Conservation (phyloP, 106 monocot species). For the Allium fistulosum region DNA sequence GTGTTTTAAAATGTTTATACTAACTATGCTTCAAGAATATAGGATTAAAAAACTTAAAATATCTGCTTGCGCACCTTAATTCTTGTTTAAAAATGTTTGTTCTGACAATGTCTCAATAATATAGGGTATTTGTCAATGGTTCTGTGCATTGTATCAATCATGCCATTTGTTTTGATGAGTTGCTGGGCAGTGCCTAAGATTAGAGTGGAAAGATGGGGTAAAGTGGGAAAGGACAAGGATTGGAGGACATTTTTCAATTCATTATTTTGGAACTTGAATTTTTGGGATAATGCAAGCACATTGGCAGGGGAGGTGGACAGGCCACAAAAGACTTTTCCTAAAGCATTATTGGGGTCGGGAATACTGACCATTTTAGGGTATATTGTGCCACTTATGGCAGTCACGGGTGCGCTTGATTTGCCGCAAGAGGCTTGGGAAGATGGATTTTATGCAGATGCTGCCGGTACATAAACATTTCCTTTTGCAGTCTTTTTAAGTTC, state of each 20-base stretch:
- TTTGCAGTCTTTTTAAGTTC: too few relatives aligned
- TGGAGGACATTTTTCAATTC: slow-evolving; percentile 80
- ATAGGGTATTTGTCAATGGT: slow-evolving; percentile 42
- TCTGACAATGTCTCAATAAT: too few relatives aligned
- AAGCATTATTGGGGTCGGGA: slow-evolving; percentile 52
- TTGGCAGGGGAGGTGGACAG: slow-evolving; percentile 79
- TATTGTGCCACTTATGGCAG: slow-evolving; percentile 67
- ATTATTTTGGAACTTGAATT: slow-evolving; percentile 85
- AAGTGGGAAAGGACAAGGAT: slow-evolving; percentile 22
- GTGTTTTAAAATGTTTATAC: too few relatives aligned
- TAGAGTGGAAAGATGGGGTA: slow-evolving; percentile 39
- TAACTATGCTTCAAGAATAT: too few relatives aligned
- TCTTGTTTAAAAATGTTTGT: too few relatives aligned
- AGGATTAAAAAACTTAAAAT: background rate
- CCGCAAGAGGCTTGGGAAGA: slow-evolving; percentile 45
- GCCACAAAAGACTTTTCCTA: slow-evolving; percentile 61
- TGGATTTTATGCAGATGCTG: slow-evolving; percentile 74
- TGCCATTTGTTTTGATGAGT: slow-evolving; percentile 55
- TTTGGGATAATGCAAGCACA: slow-evolving; percentile 85
- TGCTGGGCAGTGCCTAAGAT: slow-evolving; percentile 39
- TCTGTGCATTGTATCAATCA: slow-evolving; percentile 41
- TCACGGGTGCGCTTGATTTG: slow-evolving; percentile 45
- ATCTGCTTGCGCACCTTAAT: too few relatives aligned
- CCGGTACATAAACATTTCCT: slow-evolving; percentile 26
- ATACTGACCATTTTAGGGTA: slow-evolving; percentile 59